A percentile compares a stretch with the other conserved stretches of the same genome.
Evolutionary conservation across 306 rosid species (phyloP).

Genomic region (Pyrus bretschneideri): DNA sequence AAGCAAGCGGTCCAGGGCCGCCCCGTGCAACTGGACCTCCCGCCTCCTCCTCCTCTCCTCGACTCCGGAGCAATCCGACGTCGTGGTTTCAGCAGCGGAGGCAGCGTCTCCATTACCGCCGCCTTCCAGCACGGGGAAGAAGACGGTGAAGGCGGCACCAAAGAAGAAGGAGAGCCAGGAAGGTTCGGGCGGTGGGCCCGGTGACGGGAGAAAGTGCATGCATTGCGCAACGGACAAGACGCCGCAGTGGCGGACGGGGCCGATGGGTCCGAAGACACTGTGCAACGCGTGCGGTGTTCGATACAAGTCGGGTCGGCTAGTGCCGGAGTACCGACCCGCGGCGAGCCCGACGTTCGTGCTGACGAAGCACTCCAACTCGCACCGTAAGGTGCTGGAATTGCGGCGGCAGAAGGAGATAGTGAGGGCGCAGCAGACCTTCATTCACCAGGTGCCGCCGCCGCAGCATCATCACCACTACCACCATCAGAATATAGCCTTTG

Average conservation of each 20-base stretch:
- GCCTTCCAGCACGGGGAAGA: constrained; percentile 14
- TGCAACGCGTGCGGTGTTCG: constrained; percentile 90
- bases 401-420: constrained; percentile 77
- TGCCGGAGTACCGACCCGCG: constrained; percentile 89
- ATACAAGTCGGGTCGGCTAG: constrained; percentile 75
- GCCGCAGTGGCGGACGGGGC: constrained; percentile 93
- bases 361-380: constrained; percentile 93
- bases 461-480: constrained; percentile 34
- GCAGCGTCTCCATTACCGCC: background rate
- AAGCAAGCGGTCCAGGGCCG: constrained; percentile 72
- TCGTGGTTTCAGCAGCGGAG: constrained; percentile 8
- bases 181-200: background rate
- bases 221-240: constrained; percentile 93
- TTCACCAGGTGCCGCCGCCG: constrained; percentile 8
- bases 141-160: constrained; percentile 13
- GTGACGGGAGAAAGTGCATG: constrained; percentile 65
- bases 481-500: constrained; percentile 48
- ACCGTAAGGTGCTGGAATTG: constrained; percentile 85
- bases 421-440: constrained; percentile 27
- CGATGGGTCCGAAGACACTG: constrained; percentile 74
- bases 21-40: constrained; percentile 83
- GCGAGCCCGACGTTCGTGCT: constrained; percentile 87
- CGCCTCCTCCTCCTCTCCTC: constrained; percentile 53
- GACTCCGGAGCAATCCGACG: constrained; percentile 21
- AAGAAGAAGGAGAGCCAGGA: constrained; percentile 51